Percentiles rank a stretch among this genome's conserved stretches.
phyloP scores from a whole-genome alignment of 2,329 filamentous ascomycete genomes.

The Trichoderma sp. region DNA sequence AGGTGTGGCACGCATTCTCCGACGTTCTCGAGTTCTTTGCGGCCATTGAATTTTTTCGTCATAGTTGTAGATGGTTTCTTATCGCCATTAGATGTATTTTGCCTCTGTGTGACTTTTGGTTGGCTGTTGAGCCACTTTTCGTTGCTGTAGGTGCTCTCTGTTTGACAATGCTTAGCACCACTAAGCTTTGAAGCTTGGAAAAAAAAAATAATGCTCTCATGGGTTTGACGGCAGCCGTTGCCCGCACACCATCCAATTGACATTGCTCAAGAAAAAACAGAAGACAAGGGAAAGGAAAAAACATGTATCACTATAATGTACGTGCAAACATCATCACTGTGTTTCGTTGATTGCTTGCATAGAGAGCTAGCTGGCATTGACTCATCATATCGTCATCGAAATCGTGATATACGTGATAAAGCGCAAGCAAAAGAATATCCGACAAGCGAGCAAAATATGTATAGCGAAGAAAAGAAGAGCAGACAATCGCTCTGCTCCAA shows the following conservation, averaged over 20 bases:
- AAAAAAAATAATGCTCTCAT: background rate
- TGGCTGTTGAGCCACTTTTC: no score
- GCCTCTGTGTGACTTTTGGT: no score
- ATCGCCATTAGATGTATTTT: no score
- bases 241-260: background rate
- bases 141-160: no score
- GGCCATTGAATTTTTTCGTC: no score
- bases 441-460: slow-evolving; percentile 1
- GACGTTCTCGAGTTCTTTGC: no score
- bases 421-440: background rate
- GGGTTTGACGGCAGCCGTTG: background rate
- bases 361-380: background rate
- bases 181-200: no score
- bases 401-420: background rate
- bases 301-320: background rate
- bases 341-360: background rate
- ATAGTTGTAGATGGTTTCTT: no score
- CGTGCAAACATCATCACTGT: background rate
- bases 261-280: background rate
- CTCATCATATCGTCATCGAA: background rate
- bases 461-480: background rate
- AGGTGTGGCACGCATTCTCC: no score
- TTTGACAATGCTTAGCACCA: no score
- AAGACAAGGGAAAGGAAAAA: background rate
- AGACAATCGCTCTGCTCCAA: background rate